Base-by-base conservation (phyloP, 2,329 filamentous ascomycete species). In the Leptosphaerulina australis region DNA sequence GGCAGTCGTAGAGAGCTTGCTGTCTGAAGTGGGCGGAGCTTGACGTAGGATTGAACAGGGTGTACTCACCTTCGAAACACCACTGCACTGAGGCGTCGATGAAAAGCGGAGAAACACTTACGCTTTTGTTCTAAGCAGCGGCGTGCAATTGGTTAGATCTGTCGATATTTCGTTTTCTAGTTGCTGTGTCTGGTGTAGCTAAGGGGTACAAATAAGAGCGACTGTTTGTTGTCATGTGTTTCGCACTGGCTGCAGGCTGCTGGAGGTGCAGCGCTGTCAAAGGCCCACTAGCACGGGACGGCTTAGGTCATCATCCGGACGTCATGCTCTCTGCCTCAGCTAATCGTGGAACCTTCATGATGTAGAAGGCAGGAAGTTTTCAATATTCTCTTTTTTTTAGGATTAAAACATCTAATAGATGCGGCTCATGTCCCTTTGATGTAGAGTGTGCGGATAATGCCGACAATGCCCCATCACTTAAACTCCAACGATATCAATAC, bases 61-160 rank as follows among this genome's bases (percentile, higher is more conserved):
- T 66, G 58, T 56, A 53, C 38, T 50, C 48, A 60, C 51, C 44
- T n/a, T 47, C 28, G 54, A 56, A 51, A 46, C 59, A 63, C 62
- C 59, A 57, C 57, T 60, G 56, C 59, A 50, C 46, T 55, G 56
- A 56, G 50, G 61, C 61, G 61, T 59, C 59, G 56, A 59, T 50
- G 56, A 57, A 62, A 64, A 66, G 61, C 59, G 59, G 62, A 63
- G 62, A 59, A 59, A 53, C 50, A 47, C 53, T 39, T 43, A 45
- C 50, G 50, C 50, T 44, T 41, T 37, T 21, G 21, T 28, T 30
- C 14, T 30, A 8, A 37, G 12, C n/a, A 38, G 46, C 40, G 35
- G 50, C 20, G 40, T 38, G 50, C 47, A 53, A 49, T 52, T 51
- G 35, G 44, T 44, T 26, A 18, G 33, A n/a, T 25, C 2, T 44